Evolutionary conservation across 768 basidiomycete species (phyloP).

Genomic region (Coprinopsis sp.): DNA sequence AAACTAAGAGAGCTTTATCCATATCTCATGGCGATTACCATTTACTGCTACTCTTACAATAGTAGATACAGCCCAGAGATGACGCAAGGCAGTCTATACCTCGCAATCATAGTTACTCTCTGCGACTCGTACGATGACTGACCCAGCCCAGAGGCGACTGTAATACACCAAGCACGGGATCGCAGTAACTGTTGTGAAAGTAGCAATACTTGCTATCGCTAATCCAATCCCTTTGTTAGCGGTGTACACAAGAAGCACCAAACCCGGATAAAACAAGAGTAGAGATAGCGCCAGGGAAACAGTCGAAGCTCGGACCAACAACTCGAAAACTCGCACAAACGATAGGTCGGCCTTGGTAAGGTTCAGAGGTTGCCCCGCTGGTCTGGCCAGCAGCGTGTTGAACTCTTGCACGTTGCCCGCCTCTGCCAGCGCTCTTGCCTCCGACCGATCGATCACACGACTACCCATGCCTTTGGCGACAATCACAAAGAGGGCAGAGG

Average conservation of each 20-base stretch:
- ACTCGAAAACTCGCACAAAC: neutral
- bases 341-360: neutral
- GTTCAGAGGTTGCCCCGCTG: neutral
- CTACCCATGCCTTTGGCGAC: conserved; percentile 5
- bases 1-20: too few species aligned
- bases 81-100: too few species aligned
- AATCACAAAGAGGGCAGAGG: conserved; percentile 3
- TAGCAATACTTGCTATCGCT: neutral
- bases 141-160: too few species aligned
- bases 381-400: neutral
- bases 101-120: too few species aligned
- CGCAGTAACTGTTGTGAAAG: too few species aligned
- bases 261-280: conserved; percentile 2
- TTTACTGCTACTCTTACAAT: too few species aligned
- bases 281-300: neutral
- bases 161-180: too few species aligned
- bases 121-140: too few species aligned
- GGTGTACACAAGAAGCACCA: neutral
- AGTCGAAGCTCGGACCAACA: neutral
- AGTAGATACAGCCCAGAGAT: too few species aligned
- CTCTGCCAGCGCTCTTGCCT: neutral
- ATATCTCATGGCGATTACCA: too few species aligned
- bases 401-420: neutral
- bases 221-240: conserved; percentile 2
- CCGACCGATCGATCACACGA: neutral